These are phyloP conservation scores for Pleurotus tuber-regium DNA, from an alignment of 768 basidiomycete species.

Conservation along the genomic window DNA sequence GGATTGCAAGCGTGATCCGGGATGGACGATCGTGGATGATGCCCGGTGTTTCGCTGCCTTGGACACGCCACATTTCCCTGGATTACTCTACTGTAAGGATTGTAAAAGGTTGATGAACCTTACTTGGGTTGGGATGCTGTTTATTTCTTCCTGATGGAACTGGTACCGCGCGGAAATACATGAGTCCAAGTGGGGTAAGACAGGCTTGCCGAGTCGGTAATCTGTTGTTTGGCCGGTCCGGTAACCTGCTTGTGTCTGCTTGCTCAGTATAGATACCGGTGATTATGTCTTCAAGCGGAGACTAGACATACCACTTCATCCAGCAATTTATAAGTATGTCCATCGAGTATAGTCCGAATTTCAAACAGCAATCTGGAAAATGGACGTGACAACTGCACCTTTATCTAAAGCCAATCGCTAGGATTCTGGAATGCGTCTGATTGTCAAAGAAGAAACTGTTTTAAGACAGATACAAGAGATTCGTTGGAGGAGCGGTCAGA, in stretches of 20 bases:
- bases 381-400: background rate
- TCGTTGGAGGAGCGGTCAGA: background rate
- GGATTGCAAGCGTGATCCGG: constrained; percentile 9
- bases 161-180: constrained; percentile 3
- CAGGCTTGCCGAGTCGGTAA: constrained; percentile 15
- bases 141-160: background rate
- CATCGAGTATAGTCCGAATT: constrained; percentile 2
- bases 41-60: constrained; percentile 1
- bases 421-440: constrained; percentile 1
- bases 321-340: background rate
- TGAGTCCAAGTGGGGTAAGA: constrained; percentile 3
- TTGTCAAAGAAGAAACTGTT: too few species aligned
- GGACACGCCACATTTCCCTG: constrained; percentile 5
- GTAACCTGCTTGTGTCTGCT: constrained; percentile 18
- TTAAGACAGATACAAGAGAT: background rate
- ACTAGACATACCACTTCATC: background rate
- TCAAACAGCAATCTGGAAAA: background rate
- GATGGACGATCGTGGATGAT: constrained; percentile 9
- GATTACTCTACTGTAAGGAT: background rate
- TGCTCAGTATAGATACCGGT: constrained; percentile 10
- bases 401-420: constrained; percentile 1
- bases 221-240: constrained; percentile 22
- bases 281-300: background rate
- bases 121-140: too few species aligned
- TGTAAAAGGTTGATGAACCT: background rate